phyloP scores from a whole-genome alignment of 805 yeast genomes.

The Tetrapisispora pingtungensis region DNA sequence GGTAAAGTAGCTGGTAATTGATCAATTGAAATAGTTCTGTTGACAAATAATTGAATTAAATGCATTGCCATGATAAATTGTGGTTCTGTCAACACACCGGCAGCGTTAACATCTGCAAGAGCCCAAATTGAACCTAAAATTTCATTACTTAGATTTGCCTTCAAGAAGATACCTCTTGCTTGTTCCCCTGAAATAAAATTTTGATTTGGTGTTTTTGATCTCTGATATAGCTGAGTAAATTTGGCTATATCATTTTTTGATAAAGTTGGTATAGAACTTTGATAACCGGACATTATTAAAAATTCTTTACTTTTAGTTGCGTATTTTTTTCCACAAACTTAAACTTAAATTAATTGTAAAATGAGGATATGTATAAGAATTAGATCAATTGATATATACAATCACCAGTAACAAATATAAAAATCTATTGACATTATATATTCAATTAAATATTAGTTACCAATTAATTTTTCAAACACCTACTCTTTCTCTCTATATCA shows the following conservation, averaged over 20 bases:
- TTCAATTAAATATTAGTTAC: no score
- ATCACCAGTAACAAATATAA: no score
- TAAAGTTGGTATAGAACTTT: neutral
- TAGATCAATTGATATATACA: no score
- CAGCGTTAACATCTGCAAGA: slow-evolving; percentile 63
- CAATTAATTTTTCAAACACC: no score
- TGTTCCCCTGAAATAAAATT: slow-evolving; percentile 52
- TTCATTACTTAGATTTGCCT: slow-evolving; percentile 73
- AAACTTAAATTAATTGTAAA: no score
- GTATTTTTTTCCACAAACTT: no score
- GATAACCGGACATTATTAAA: neutral
- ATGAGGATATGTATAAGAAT: no score
- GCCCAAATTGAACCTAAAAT: slow-evolving; percentile 82
- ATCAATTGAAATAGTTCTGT: slow-evolving; percentile 52
- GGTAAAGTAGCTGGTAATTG: slow-evolving; percentile 47
- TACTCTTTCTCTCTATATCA: no score
- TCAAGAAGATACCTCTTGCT: slow-evolving; percentile 78
- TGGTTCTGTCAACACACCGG: slow-evolving; percentile 60
- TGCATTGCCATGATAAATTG: slow-evolving; percentile 93
- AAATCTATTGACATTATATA: no score
- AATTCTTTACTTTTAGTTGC: no score
- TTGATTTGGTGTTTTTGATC: slow-evolving; percentile 38
- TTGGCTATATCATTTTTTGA: slow-evolving; percentile 48
- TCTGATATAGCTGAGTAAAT: slow-evolving; percentile 61
- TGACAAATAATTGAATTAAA: slow-evolving; percentile 58